Evolutionary conservation across 768 basidiomycete genomes (phyloP), one percentile per base, ranked within the genome.

Genomic region (Royoungia palumana): DNA sequence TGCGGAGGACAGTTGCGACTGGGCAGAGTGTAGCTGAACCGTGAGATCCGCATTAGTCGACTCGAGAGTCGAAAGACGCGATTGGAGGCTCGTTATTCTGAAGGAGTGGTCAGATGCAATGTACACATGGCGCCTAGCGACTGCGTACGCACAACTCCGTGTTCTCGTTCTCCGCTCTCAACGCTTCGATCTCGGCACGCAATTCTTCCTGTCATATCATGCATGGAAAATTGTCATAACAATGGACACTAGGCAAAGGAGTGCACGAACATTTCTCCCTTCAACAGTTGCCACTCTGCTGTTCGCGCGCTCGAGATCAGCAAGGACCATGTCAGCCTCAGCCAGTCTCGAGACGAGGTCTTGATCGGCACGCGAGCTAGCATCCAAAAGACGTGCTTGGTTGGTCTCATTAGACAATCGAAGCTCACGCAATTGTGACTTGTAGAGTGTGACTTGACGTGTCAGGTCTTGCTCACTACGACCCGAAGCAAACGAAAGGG

Each of bases 221-320:
- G 12, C 25, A 40, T 22, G 19, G 34, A 24, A 25, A 9, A 20
- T 8, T n/a, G 28, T 22, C 11, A n/a, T 24, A n/a, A 12, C 5
- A 25, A 38, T 9, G 35, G 22, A 10, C 21, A 30, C 16, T 1
- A 19, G 9, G 28, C 27, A 47, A 16, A 32, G 48, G 35, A 38
- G 9, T 19, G 14, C 39, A 65, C 79, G 47, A 55, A 93, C 92
- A 71, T 99, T 98, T 43, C 96, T 80, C 53, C 94, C 80, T 68
- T 98, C 95, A 32, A 98, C 87, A 3, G 87, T 83, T 0, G 89
- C 91, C 3, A 97, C 89, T 16, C 95, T 83, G 59, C 83, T 89
- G 60, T 94, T 98, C n/a, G 96, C 94, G 16, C 93, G 80, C 58
- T 94, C 92, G 35, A 98, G 75, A 71, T 99, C 96, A 12, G 88